Conservation (phyloP, 371 early-diverging fungal species). For the Rhizomucor miehei region DNA sequence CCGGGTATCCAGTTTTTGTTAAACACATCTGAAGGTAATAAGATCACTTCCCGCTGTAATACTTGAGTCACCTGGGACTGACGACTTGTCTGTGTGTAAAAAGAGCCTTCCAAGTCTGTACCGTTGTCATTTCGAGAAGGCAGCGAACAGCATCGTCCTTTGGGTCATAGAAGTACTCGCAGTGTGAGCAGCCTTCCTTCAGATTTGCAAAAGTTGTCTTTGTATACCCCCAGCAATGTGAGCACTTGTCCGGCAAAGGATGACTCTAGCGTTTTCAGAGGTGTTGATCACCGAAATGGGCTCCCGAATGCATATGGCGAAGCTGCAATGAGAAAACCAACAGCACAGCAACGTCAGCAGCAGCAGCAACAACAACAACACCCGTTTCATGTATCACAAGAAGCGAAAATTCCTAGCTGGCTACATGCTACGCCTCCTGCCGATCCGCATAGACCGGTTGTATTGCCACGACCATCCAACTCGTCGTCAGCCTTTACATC, state of each 20-base stretch:
- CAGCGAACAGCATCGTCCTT: constrained; percentile 1
- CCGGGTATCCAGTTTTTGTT: constrained; percentile 18
- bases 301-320: neutral
- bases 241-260: constrained; percentile 4
- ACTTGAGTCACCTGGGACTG: neutral
- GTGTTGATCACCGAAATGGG: too few species aligned
- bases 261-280: neutral
- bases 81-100: neutral
- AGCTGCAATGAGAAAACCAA: neutral
- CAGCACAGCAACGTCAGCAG: constrained; percentile 2
- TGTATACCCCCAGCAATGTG: constrained; percentile 11
- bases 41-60: neutral
- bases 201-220: constrained; percentile 18
- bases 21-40: constrained; percentile 11
- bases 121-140: neutral
- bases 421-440: neutral
- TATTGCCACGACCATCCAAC: constrained; percentile 3
- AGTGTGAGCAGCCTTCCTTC: constrained; percentile 20
- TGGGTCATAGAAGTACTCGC: constrained; percentile 17
- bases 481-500: constrained; percentile 1
- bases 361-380: neutral
- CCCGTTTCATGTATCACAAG: neutral
- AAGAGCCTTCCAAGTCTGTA: neutral
- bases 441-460: constrained; percentile 1
- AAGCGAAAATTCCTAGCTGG: constrained; percentile 10